Evolutionary conservation across 108 stramenopile species (phyloP), one percentile per base, ranked within the genome.

Genomic region (Bacterosira constricta): DNA sequence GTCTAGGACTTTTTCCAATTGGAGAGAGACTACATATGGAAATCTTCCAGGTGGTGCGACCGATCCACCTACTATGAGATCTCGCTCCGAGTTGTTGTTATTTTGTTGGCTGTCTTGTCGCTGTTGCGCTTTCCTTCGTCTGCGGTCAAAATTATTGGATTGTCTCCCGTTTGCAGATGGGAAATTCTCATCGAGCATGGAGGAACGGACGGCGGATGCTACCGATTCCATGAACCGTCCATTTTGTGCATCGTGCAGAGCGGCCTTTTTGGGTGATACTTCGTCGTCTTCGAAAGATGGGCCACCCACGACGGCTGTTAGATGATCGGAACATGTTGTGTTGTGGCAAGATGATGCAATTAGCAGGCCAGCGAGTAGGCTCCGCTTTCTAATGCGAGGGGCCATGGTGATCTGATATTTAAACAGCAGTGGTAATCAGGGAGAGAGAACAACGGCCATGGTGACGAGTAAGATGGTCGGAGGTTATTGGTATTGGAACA

Each of bases 1-100:
- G 29, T 49, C 29, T 27, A 66, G 37, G 11, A 70, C 57, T 46
- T 54, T 31, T 53, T 79, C 77, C 18, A 63, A 54, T 45, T 79
- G 77, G 31, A 79, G 65, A 0, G 85, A 66, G 17, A 84, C 87
- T 41, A 61, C 61, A 61, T 84, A 90, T 10, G 90, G 90, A 47
- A 85, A 90, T 11, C 87, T 79, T 34, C 61, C 76, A 1, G 66
- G 50, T 1, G 67, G 49, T 0, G 90, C 81, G 34, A 56, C 59
- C 1, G 29, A 44, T 9, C 90, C 90, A 34, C 86, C 86, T 11
- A 90, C 81, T 31, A 90, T 82, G 18, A 85, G 63, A 25, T 34
- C 23, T 36, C 71, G 66, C 34, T 13, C 21, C 6, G 30, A 50
- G 20, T 41, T 39, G 32, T 31, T 42, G n/a, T 42, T 42, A n/a